phyloP scores from a whole-genome alignment of 2,329 filamentous ascomycete genomes.

The Nemania abortiva region DNA sequence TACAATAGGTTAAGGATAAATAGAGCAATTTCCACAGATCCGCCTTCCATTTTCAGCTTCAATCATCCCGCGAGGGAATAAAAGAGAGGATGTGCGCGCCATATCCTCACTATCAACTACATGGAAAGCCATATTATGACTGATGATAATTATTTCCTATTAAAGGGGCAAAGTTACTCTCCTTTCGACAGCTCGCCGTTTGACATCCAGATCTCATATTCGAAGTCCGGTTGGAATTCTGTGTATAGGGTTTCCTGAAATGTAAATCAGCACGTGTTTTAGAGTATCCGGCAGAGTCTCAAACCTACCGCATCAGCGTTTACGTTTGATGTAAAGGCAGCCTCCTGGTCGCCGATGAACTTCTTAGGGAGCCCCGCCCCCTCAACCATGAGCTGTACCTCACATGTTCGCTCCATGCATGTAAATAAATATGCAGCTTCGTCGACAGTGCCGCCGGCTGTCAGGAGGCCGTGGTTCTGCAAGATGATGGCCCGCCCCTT shows the following conservation, averaged over 20 bases:
- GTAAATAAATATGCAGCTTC: constrained; percentile 72
- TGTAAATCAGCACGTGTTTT: neutral
- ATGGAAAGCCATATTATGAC: no score
- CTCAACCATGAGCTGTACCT: constrained; percentile 69
- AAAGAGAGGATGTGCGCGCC: no score
- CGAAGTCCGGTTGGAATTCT: constrained; percentile 39
- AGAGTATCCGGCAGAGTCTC: neutral
- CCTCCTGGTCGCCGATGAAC: constrained; percentile 34
- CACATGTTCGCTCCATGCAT: constrained; percentile 68
- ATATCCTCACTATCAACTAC: no score
- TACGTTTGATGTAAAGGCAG: constrained; percentile 27
- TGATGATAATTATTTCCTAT: neutral
- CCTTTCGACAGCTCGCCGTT: constrained; percentile 3
- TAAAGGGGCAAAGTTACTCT: neutral
- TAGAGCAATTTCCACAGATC: no score
- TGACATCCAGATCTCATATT: constrained; percentile 2
- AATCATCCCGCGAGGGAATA: no score
- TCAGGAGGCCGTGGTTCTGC: constrained; percentile 71
- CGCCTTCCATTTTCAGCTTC: no score
- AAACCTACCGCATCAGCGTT: neutral
- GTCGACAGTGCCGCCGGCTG: constrained; percentile 70
- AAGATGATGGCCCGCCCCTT: constrained; percentile 64
- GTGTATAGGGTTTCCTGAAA: constrained; percentile 12
- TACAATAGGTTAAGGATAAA: no score
- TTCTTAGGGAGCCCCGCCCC: constrained; percentile 55